A percentile compares a stretch with the other conserved stretches of the same genome.
Conservation (phyloP, 257 asterid genomes). For the Solanum okadae region DNA sequence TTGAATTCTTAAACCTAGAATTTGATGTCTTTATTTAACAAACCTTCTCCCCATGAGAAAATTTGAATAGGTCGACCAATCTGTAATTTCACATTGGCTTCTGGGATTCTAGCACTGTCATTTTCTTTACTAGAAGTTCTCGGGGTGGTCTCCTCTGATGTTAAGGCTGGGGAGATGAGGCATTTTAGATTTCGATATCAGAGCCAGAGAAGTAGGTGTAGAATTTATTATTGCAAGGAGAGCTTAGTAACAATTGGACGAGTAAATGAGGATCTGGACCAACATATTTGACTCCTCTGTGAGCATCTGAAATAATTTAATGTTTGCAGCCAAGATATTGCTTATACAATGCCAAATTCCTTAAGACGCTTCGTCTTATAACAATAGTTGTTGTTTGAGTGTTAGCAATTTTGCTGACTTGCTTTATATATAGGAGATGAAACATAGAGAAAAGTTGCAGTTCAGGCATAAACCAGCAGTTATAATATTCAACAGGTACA, state of each 20-base stretch:
- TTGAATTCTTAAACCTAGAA: not conserved
- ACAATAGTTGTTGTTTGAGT: not conserved
- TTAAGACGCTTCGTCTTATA: too few relatives aligned
- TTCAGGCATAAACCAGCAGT: not conserved
- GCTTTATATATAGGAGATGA: not conserved
- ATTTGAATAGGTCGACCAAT: slow-evolving; percentile 5
- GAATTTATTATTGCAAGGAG: not conserved
- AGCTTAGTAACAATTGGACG: not conserved
- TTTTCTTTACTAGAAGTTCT: not conserved
- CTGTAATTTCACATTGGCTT: slow-evolving; percentile 6
- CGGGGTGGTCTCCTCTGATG: not conserved
- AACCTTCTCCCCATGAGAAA: slow-evolving; percentile 7
- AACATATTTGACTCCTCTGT: not conserved
- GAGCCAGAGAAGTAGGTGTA: not conserved
- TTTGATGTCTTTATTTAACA: not conserved
- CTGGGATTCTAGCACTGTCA: not conserved
- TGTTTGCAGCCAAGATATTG: not conserved
- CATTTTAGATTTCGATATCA: not conserved
- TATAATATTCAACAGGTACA: not conserved
- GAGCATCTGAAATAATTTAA: not conserved
- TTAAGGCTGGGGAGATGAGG: not conserved
- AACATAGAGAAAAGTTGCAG: not conserved
- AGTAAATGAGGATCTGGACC: not conserved
- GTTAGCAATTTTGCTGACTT: not conserved
- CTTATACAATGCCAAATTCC: slow-evolving; percentile 10